Percentiles rank a stretch among this genome's conserved stretches.
Evolutionary conservation across 2,329 filamentous ascomycete genomes (phyloP).

Genomic region (Botryosphaeria agaves): DNA sequence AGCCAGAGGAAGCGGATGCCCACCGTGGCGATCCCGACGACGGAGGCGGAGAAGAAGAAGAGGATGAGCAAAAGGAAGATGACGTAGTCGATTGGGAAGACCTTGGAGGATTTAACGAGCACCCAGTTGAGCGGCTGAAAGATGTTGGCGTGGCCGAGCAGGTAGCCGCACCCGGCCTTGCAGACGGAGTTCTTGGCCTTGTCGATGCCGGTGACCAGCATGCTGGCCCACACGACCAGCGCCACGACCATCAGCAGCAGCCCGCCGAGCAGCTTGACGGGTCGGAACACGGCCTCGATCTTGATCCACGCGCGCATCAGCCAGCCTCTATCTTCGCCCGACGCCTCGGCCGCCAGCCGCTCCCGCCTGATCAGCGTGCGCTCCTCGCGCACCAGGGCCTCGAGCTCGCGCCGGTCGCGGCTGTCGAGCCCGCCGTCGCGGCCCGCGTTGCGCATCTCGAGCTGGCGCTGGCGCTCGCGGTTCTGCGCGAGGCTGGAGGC

Average conservation of each 20-base stretch:
- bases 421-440: slow-evolving; percentile 57
- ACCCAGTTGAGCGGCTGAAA: slow-evolving; percentile 94
- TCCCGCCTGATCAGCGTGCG: slow-evolving; percentile 81
- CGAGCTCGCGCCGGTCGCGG: slow-evolving; percentile 78
- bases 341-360: slow-evolving; percentile 67
- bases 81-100: slow-evolving; percentile 84
- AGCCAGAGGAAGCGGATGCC: slow-evolving; percentile 97
- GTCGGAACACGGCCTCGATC: slow-evolving; percentile 64
- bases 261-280: slow-evolving; percentile 75
- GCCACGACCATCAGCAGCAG: slow-evolving; percentile 59
- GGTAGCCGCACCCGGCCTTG: slow-evolving; percentile 80
- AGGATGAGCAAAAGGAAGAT: slow-evolving; percentile 73
- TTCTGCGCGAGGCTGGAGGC: slow-evolving; percentile 71
- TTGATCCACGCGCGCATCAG: slow-evolving; percentile 66
- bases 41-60: slow-evolving; percentile 75
- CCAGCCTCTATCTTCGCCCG: slow-evolving; percentile 58
- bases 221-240: slow-evolving; percentile 68
- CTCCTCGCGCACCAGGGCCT: slow-evolving; percentile 75
- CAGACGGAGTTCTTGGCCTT: slow-evolving; percentile 93
- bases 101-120: slow-evolving; percentile 60
- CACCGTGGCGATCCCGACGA: slow-evolving; percentile 69
- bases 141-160: slow-evolving; percentile 72
- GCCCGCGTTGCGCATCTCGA: slow-evolving; percentile 71
- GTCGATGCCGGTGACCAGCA: slow-evolving; percentile 91
- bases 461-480: slow-evolving; percentile 76